Evolutionary conservation across 768 basidiomycete species (phyloP).

Genomic region (Pleurotus cornucopiae): DNA sequence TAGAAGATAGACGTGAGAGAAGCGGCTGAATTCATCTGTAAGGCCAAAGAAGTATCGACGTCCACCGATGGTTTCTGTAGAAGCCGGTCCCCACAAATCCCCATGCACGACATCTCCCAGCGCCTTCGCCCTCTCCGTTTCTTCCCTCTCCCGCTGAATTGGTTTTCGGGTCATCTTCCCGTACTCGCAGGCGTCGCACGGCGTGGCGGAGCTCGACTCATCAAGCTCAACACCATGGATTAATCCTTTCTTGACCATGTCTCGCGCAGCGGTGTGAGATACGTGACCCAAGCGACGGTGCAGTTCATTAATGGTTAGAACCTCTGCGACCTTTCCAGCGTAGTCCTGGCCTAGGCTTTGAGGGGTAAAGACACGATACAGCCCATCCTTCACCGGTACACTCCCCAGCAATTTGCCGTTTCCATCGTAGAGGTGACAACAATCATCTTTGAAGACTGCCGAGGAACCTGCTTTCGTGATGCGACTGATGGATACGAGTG

Average conservation of each 20-base stretch:
- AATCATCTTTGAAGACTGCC: not conserved
- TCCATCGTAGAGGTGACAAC: constrained; percentile 13
- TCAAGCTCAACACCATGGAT: constrained; percentile 11
- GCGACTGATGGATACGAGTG: constrained; percentile 8
- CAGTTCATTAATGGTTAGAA: constrained; percentile 12
- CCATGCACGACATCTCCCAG: constrained; percentile 22
- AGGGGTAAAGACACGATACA: constrained; percentile 14
- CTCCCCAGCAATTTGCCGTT: constrained; percentile 13
- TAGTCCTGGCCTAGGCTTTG: not conserved
- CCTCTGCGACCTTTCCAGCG: not conserved
- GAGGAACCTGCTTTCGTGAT: constrained; percentile 2
- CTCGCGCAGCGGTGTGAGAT: constrained; percentile 11
- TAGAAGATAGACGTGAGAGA: constrained; percentile 13
- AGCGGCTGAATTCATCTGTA: constrained; percentile 22
- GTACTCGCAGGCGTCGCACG: constrained; percentile 27
- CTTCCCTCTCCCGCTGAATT: constrained; percentile 12
- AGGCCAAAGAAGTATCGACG: constrained; percentile 25
- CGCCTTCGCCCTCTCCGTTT: constrained; percentile 2
- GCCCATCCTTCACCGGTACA: constrained; percentile 14
- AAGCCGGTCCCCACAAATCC: constrained; percentile 36
- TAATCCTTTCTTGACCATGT: constrained; percentile 13
- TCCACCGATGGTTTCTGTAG: constrained; percentile 13
- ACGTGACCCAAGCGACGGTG: constrained; percentile 18
- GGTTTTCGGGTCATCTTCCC: constrained; percentile 22
- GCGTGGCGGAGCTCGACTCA: not conserved